Conservation (phyloP, 306 rosid species). For the Trichosanthes cucumerina region DNA sequence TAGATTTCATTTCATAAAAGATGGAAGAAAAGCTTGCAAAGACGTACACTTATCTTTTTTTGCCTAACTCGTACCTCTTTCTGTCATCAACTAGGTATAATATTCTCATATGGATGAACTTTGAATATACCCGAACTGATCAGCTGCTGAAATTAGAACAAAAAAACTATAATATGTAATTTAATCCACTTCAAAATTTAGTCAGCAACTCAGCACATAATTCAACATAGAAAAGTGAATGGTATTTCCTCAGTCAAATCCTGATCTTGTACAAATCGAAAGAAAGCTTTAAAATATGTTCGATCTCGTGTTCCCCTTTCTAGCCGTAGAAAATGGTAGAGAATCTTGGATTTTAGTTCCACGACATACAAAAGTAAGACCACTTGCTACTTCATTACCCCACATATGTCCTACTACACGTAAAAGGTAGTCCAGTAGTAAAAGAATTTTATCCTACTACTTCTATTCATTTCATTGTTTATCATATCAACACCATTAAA, state of each 20-base stretch:
- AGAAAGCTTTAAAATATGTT: neutral
- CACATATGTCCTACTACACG: neutral
- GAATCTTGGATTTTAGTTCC: neutral
- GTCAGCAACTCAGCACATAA: neutral
- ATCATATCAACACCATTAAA: too few species aligned
- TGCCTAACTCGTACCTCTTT: neutral
- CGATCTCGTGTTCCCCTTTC: neutral
- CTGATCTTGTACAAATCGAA: neutral
- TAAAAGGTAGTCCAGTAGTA: neutral
- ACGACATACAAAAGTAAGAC: neutral
- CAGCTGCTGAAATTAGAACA: neutral
- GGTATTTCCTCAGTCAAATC: neutral
- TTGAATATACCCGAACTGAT: conserved; percentile 4
- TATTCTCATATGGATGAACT: neutral
- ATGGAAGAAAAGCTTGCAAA: neutral
- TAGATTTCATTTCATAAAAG: neutral
- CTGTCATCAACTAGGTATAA: neutral
- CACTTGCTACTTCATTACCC: neutral
- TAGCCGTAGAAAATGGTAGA: neutral
- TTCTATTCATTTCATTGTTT: too few species aligned
- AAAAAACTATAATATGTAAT: neutral
- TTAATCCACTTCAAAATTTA: neutral
- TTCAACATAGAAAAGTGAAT: neutral
- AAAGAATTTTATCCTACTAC: too few species aligned
- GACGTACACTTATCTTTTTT: neutral